phyloP scores from a whole-genome alignment of 345 rosid species.

The Corchorus capsularis region DNA sequence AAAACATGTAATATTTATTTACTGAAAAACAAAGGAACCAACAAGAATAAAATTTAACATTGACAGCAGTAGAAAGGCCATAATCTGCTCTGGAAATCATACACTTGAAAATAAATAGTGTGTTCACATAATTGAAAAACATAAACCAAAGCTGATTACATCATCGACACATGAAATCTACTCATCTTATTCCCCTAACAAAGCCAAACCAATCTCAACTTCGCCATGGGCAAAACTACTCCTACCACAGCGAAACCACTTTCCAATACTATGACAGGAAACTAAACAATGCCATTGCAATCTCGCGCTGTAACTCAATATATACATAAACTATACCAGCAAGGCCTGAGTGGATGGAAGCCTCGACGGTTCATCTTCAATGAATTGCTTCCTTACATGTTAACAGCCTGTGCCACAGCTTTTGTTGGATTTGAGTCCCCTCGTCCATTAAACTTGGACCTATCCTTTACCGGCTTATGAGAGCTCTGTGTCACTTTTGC shows the following conservation, averaged over 20 bases:
- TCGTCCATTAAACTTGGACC: constrained; percentile 36
- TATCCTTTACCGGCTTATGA: constrained; percentile 36
- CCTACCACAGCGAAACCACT: not conserved
- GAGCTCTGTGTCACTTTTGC: constrained; percentile 38
- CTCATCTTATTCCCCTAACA: constrained; percentile 4
- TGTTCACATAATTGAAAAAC: constrained; percentile 1
- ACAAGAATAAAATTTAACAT: too few species aligned
- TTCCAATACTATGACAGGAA: not conserved
- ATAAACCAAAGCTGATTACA: constrained; percentile 7
- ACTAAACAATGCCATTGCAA: not conserved
- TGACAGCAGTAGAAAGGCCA: not conserved
- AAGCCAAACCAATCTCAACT: constrained; percentile 18
- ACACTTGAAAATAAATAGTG: constrained; percentile 15
- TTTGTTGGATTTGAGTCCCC: constrained; percentile 34
- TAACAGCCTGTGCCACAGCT: constrained; percentile 36
- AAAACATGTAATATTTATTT: too few species aligned
- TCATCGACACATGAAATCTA: not conserved
- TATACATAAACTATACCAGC: constrained; percentile 3
- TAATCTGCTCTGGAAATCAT: constrained; percentile 16
- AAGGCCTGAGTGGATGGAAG: not conserved
- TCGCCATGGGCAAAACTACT: constrained; percentile 1
- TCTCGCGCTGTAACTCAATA: not conserved
- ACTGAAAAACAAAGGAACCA: not conserved
- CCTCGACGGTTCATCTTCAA: not conserved
- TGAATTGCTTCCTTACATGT: constrained; percentile 18